Percentiles rank a stretch among this genome's conserved stretches.
phyloP scores from a whole-genome alignment of 495 filamentous ascomycete species.

The Penicillium simplicissimum region DNA sequence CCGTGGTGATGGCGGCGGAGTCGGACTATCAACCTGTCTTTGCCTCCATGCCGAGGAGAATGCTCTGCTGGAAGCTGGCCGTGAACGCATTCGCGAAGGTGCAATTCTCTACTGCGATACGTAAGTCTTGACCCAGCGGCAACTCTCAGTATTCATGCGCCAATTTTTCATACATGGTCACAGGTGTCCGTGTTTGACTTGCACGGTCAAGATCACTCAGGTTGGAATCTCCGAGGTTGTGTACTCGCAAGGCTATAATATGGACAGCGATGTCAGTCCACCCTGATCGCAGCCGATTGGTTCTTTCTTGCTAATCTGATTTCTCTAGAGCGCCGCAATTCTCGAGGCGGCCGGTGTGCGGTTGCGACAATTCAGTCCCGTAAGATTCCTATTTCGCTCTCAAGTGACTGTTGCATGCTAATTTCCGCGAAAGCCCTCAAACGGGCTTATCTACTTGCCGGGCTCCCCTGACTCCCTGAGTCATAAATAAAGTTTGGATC shows the following conservation, averaged over 20 bases:
- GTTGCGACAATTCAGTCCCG: conserved; percentile 79
- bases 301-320: conserved; percentile 10
- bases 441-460: conserved; percentile 51
- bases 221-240: conserved; percentile 95
- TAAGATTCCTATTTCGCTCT: conserved; percentile 40
- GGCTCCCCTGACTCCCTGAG: conserved; percentile 9
- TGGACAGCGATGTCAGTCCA: conserved; percentile 66
- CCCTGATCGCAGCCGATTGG: neutral
- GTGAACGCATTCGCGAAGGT: conserved; percentile 80
- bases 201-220: conserved; percentile 95
- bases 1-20: conserved; percentile 64
- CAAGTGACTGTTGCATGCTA: conserved; percentile 13
- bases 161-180: neutral
- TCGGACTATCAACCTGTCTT: conserved; percentile 78
- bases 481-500: neutral
- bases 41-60: conserved; percentile 98
- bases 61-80: conserved; percentile 87
- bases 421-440: conserved; percentile 40
- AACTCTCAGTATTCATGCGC: conserved; percentile 1
- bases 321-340: conserved; percentile 67
- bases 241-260: conserved; percentile 88
- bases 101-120: conserved; percentile 92
- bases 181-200: conserved; percentile 94
- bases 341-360: conserved; percentile 73
- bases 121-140: conserved; percentile 41